Percentiles rank a stretch among this genome's conserved stretches.
phyloP scores from a whole-genome alignment of 805 yeast genomes.

The Ogataea naganishii region DNA sequence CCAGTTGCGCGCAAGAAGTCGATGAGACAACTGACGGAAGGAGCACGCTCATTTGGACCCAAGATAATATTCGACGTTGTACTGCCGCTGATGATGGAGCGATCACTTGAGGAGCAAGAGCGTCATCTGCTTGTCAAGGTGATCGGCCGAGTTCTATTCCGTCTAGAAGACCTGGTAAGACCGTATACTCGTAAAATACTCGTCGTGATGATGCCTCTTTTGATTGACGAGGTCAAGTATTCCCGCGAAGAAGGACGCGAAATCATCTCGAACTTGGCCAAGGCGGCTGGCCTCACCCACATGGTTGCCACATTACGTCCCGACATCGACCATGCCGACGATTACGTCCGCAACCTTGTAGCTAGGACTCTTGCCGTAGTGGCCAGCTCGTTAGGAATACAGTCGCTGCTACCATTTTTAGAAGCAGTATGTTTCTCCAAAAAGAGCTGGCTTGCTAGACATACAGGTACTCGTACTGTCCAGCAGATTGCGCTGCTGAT shows the following conservation, averaged over 20 bases:
- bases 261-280: slow-evolving; percentile 62
- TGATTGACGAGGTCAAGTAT: slow-evolving; percentile 72
- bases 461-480: slow-evolving; percentile 69
- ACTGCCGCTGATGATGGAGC: slow-evolving; percentile 71
- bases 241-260: slow-evolving; percentile 75
- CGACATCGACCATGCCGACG: slow-evolving; percentile 77
- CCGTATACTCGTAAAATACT: slow-evolving; percentile 71
- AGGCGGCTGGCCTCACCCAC: slow-evolving; percentile 73
- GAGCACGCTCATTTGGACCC: slow-evolving; percentile 62
- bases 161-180: slow-evolving; percentile 52
- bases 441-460: slow-evolving; percentile 75
- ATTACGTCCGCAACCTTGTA: slow-evolving; percentile 66
- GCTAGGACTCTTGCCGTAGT: slow-evolving; percentile 79
- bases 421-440: slow-evolving; percentile 71
- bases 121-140: slow-evolving; percentile 75
- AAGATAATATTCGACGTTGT: slow-evolving; percentile 56
- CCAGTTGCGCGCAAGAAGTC: slow-evolving; percentile 62
- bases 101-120: slow-evolving; percentile 69
- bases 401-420: slow-evolving; percentile 65
- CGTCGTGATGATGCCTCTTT: slow-evolving; percentile 66
- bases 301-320: slow-evolving; percentile 76
- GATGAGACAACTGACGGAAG: slow-evolving; percentile 54
- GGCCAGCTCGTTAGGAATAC: slow-evolving; percentile 71
- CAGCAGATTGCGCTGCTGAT: slow-evolving; percentile 64
- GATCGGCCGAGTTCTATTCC: slow-evolving; percentile 58